A percentile compares a stretch with the other conserved stretches of the same genome.
These are phyloP conservation scores for Globisporangium okanoganense DNA, from an alignment of 352 stramenopile genomes.

Conservation along the genomic window DNA sequence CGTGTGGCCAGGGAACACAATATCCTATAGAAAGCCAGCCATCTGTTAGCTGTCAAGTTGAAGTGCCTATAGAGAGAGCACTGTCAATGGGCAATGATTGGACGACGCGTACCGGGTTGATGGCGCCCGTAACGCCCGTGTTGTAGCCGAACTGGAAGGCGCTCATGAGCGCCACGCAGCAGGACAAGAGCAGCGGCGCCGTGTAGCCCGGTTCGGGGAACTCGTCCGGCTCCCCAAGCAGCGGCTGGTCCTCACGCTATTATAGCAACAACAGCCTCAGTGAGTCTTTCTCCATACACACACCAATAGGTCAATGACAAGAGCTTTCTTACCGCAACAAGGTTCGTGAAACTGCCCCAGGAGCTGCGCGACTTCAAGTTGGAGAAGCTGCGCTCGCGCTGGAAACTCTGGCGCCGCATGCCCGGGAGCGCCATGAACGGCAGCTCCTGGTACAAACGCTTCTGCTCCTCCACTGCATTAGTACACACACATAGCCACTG, in stretches of 20 bases:
- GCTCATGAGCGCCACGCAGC: slow-evolving; percentile 63
- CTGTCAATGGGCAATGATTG: background rate
- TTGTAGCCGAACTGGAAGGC: slow-evolving; percentile 78
- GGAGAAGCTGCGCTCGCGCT: slow-evolving; percentile 66
- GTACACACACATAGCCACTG: background rate
- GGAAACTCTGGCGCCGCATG: slow-evolving; percentile 69
- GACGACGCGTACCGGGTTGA: slow-evolving; percentile 31
- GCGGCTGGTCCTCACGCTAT: slow-evolving; percentile 68
- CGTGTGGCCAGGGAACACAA: slow-evolving; percentile 64
- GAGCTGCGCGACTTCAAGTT: slow-evolving; percentile 62
- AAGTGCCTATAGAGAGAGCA: background rate
- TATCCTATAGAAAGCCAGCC: slow-evolving; percentile 16
- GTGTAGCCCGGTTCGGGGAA: slow-evolving; percentile 68
- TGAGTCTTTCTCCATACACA: background rate
- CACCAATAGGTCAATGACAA: background rate
- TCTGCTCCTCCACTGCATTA: slow-evolving; percentile 57
- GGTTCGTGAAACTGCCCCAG: slow-evolving; percentile 53
- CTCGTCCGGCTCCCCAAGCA: slow-evolving; percentile 49
- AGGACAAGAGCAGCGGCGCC: slow-evolving; percentile 57
- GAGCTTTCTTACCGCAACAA: slow-evolving; percentile 19
- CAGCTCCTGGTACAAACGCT: slow-evolving; percentile 69
- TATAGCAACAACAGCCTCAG: background rate
- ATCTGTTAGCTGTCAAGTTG: too few species aligned
- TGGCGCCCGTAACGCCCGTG: slow-evolving; percentile 60
- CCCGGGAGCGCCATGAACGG: slow-evolving; percentile 66